A percentile compares a stretch with the other conserved stretches of the same genome.
phyloP scores from a whole-genome alignment of 164 flowering plant genomes.

The Magnolia changhungtana region DNA sequence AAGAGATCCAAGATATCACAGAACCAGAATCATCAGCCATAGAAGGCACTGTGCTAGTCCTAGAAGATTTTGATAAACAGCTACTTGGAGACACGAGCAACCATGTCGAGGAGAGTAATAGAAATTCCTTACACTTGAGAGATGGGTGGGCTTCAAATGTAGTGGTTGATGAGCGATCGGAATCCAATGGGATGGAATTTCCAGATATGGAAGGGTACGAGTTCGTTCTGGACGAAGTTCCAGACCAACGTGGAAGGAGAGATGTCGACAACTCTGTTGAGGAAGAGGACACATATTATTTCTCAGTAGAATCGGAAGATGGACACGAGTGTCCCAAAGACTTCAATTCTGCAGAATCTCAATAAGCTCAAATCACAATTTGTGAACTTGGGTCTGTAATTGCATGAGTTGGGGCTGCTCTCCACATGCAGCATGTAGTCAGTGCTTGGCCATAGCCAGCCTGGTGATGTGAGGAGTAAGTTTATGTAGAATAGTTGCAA shows the following conservation, averaged over 20 bases:
- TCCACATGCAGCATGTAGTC: neutral
- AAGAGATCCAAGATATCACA: neutral
- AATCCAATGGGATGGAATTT: neutral
- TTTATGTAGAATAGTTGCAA: too few relatives aligned
- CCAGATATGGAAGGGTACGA: neutral
- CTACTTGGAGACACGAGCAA: slow-evolving; percentile 10
- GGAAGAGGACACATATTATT: neutral
- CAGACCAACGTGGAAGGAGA: neutral
- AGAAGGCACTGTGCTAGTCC: neutral
- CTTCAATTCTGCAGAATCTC: neutral
- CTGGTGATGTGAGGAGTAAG: too few relatives aligned
- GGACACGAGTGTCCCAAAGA: neutral
- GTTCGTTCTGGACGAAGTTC: neutral
- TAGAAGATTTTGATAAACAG: neutral
- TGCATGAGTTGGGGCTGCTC: neutral
- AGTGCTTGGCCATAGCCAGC: neutral
- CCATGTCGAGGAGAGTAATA: slow-evolving; percentile 14
- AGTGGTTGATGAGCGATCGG: neutral
- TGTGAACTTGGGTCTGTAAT: neutral
- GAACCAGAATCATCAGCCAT: slow-evolving; percentile 1
- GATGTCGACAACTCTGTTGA: neutral
- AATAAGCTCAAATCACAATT: neutral
- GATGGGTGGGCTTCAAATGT: neutral
- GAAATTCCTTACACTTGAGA: neutral
- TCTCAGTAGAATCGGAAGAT: neutral